A percentile compares a stretch with the other conserved stretches of the same genome.
Evolutionary conservation across 2,329 filamentous ascomycete species (phyloP).

Genomic region (Colletotrichum sp.): DNA sequence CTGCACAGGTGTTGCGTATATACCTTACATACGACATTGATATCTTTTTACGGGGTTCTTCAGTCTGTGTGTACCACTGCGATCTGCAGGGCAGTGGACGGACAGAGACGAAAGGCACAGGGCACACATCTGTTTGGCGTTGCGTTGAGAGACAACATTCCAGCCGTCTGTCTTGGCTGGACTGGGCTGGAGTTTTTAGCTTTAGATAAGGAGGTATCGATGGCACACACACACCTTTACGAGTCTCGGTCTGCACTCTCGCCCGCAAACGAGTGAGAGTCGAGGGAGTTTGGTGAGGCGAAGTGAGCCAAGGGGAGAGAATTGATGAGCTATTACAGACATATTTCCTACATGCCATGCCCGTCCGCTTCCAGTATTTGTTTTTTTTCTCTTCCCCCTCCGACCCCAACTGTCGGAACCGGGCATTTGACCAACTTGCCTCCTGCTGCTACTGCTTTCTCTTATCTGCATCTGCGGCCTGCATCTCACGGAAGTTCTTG

Average conservation of each 20-base stretch:
- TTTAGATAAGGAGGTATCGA: slow-evolving; percentile 5
- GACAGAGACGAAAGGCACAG: neutral
- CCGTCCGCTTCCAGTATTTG: neutral
- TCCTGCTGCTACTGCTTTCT: neutral
- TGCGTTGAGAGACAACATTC: slow-evolving; percentile 23
- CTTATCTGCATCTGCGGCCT: neutral
- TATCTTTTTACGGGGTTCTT: neutral
- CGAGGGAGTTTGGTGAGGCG: neutral
- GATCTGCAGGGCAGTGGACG: slow-evolving; percentile 4
- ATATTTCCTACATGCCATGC: neutral
- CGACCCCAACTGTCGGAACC: neutral
- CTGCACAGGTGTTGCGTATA: neutral
- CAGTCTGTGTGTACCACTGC: neutral
- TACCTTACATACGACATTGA: neutral
- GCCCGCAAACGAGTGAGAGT: neutral
- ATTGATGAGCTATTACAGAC: neutral
- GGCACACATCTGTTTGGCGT: slow-evolving; percentile 8
- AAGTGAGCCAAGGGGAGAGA: neutral
- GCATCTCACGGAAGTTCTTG: neutral
- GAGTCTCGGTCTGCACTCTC: neutral
- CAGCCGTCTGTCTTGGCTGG: slow-evolving; percentile 13
- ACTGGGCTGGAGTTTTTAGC: neutral
- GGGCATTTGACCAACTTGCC: neutral
- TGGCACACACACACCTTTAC: neutral
- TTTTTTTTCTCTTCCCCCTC: neutral